phyloP scores from a whole-genome alignment of 1,284 basidiomycete species.

The Boletus semigastroideus region DNA sequence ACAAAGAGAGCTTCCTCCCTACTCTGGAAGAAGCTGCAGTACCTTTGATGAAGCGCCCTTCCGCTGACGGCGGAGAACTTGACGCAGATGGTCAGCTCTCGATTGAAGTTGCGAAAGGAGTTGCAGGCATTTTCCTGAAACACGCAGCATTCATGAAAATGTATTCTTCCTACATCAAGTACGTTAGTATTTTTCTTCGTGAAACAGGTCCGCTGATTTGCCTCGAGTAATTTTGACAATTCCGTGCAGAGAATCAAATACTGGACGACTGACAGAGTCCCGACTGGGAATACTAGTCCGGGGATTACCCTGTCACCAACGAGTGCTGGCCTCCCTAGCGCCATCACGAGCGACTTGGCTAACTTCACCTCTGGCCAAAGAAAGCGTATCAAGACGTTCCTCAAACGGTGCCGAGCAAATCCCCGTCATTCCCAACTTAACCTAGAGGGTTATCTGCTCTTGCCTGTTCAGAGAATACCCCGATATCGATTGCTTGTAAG shows the following conservation, averaged over 20 bases:
- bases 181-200: slow-evolving; percentile 34
- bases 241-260: slow-evolving; percentile 82
- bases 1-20: slow-evolving; percentile 89
- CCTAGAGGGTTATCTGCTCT: slow-evolving; percentile 89
- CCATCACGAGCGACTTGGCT: slow-evolving; percentile 46
- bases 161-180: slow-evolving; percentile 98
- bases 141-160: slow-evolving; percentile 97
- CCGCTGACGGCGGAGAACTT: slow-evolving; percentile 45
- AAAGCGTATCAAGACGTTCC: slow-evolving; percentile 83
- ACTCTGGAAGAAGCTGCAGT: slow-evolving; percentile 77
- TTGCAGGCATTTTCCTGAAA: slow-evolving; percentile 88
- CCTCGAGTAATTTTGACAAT: slow-evolving; percentile 83
- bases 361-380: slow-evolving; percentile 70
- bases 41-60: slow-evolving; percentile 55
- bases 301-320: slow-evolving; percentile 54
- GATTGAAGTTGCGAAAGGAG: slow-evolving; percentile 71
- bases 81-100: slow-evolving; percentile 78
- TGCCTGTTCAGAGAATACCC: slow-evolving; percentile 96
- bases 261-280: slow-evolving; percentile 67
- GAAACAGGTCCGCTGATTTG: slow-evolving; percentile 8
- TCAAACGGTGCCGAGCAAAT: slow-evolving; percentile 83
- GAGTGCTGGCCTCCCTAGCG: slow-evolving; percentile 57
- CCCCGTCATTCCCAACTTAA: slow-evolving; percentile 96
- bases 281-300: slow-evolving; percentile 40
- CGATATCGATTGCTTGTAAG: slow-evolving; percentile 89